These are phyloP conservation scores for Colletotrichum sp. DNA, from an alignment of 2,329 filamentous ascomycete genomes.

Conservation along the genomic window DNA sequence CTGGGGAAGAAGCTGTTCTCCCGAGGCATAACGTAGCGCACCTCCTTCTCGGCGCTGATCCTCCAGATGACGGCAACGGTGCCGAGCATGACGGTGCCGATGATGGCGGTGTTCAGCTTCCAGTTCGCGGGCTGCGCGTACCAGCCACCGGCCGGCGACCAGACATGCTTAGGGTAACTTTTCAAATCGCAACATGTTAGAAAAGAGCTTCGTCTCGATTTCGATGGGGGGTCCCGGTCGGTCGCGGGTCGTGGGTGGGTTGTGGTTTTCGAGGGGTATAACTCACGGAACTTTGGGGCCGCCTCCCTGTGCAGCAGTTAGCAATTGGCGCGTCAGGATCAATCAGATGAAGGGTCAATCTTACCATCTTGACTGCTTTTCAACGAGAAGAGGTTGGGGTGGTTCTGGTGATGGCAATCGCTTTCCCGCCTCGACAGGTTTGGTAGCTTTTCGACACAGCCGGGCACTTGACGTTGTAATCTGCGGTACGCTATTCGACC, in stretches of 20 bases:
- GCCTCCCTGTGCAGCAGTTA: conserved; percentile 68
- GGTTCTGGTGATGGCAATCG: conserved; percentile 23
- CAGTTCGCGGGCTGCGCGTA: conserved; percentile 95
- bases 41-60: conserved; percentile 76
- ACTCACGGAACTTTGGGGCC: conserved; percentile 70
- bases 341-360: conserved; percentile 20
- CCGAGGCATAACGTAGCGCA: conserved; percentile 77
- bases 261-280: conserved; percentile 19
- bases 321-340: conserved; percentile 23
- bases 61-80: conserved; percentile 73
- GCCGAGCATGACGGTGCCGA: conserved; percentile 71
- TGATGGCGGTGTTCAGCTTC: conserved; percentile 87
- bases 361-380: conserved; percentile 61
- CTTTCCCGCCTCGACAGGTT: conserved; percentile 20
- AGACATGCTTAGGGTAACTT: conserved; percentile 98
- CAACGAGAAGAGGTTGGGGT: conserved; percentile 33
- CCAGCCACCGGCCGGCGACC: conserved; percentile 98
- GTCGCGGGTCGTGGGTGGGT: not conserved
- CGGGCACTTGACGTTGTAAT: conserved; percentile 11
- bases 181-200: not conserved
- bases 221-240: conserved; percentile 22
- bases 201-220: not conserved
- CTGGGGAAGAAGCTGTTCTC: conserved; percentile 81
- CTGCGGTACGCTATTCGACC: conserved; percentile 1
- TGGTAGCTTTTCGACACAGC: conserved; percentile 9